Evolutionary conservation across 2,329 filamentous ascomycete genomes (phyloP), one percentile per base, ranked within the genome.

Genomic region (Fusarium humuli): DNA sequence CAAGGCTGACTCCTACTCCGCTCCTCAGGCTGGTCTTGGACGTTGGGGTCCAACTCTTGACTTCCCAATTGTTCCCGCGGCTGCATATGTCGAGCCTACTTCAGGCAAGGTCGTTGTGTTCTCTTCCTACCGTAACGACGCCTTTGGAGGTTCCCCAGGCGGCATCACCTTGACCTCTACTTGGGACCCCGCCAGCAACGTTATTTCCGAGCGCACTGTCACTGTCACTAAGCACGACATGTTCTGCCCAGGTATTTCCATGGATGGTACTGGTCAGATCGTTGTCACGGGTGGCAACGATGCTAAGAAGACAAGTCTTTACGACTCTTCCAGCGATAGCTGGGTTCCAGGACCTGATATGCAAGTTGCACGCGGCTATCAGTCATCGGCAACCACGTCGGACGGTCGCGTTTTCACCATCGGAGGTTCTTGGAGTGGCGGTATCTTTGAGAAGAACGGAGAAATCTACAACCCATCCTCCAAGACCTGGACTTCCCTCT

Each of bases 221-320:
- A 75, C 78, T 45, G 74, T 84, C 61, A 87, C 83, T 0, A 70
- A 80, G 6, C 84, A 87, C 68, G 85, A 87, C 70, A 87, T 87
- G 85, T 87, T 87, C 68, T 88, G 86, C 70, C 86, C 87, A 0
- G 87, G 86, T 4, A 85, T 88, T 20, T 84, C 82, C 2, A 76
- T 84, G 14, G 83, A 85, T 58, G 81, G 80, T 18, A 77, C 82
- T 10, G 87, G 86, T 1, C 78, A 81, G 11, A 80, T 87, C 10
- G 72, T 89, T 3, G 82, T 90, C 9, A 85, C 83, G 0, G 87
- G 88, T 8, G 88, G 88, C 2, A 82, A 83, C 25, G 80, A 83
- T 57, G 83, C 83, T 9, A 74, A 78, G 8, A 82, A 81, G 44
- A 86, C 84, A 2, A 86, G 83, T 60, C 79, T 87, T 18, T 87